These are phyloP conservation scores for Sarocladium kiliense DNA, from an alignment of 2,329 filamentous ascomycete species.

Conservation along the genomic window DNA sequence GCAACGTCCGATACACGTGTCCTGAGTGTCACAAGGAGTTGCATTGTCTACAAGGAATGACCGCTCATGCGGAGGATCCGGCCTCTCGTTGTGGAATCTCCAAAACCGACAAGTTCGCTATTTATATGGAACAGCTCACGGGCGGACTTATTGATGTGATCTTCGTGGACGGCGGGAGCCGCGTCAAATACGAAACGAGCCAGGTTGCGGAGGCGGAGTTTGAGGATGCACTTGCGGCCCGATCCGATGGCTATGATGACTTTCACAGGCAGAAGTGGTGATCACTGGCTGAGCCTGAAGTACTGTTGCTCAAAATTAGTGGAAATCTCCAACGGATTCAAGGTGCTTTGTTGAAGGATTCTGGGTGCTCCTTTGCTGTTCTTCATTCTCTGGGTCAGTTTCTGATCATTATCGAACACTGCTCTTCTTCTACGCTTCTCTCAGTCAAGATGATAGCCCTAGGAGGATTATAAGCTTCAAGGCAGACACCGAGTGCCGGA, in stretches of 20 bases:
- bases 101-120: slow-evolving; percentile 27
- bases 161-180: not conserved
- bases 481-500: too few relatives aligned
- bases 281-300: not conserved
- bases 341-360: too few relatives aligned
- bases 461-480: too few relatives aligned
- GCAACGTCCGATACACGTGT: slow-evolving; percentile 30
- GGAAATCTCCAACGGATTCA: too few relatives aligned
- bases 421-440: too few relatives aligned
- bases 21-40: slow-evolving; percentile 39
- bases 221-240: not conserved
- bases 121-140: slow-evolving; percentile 33
- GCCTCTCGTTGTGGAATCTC: slow-evolving; percentile 34
- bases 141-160: slow-evolving; percentile 29
- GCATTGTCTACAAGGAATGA: slow-evolving; percentile 34
- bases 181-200: slow-evolving; percentile 20
- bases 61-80: slow-evolving; percentile 43
- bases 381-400: too few relatives aligned
- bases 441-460: too few relatives aligned
- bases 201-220: slow-evolving; percentile 5
- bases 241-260: not conserved
- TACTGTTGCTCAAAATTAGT: too few relatives aligned
- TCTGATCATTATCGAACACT: too few relatives aligned
- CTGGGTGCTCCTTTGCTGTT: too few relatives aligned
- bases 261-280: not conserved